Base-by-base conservation (phyloP, 1,139 yeast species). In the Nadsonia starkeyi-henricii region DNA sequence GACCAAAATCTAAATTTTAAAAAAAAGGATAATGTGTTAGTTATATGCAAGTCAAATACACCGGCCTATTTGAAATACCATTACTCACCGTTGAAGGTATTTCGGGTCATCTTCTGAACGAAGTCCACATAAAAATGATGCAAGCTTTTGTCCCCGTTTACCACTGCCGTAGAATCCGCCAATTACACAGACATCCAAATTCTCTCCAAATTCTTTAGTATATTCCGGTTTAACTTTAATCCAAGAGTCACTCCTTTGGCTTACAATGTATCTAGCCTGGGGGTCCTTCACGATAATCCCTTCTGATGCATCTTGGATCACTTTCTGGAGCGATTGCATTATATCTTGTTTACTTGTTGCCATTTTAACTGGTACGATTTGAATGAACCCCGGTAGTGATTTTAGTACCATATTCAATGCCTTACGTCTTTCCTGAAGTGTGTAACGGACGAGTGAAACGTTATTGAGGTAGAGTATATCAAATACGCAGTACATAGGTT, bases 211-310 rank as follows among this genome's bases (percentile, higher is more conserved):
- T 48, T 83, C 86, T 51, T 79, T 83, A 51, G 88, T 68, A 61
- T 88, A 89, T 56, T 89, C 96, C 0, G 97, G 97, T 62, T 91
- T 91, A 1, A 89, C 76, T 59, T 91, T 91, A 26, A 85, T 69
- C 96, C 97, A 89, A 20, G 71, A 67, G 28, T 73, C 72, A 45
- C 73, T 72, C 48, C 89, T 67, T 45, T 72, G 73, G 20, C 79
- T 88, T 15, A 84, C 71, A 4, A 66, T 62, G 62, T 91, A 91
- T 20, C 64, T 67, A 17, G 84, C 74, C 5, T 68, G 65, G 0
- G 79, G 75, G 53, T 79, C 75, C 59, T 91, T 91, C 37, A 91
- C 66, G 51, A 91, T 76, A 7, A 91, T 67, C 0, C 98, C 98
- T 64, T 91, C 98, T 20, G 88, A 76, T 42, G 61, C 74, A 39